These are phyloP conservation scores for Actinomucor elegans DNA, from an alignment of 371 early-diverging fungal genomes.

Conservation along the genomic window DNA sequence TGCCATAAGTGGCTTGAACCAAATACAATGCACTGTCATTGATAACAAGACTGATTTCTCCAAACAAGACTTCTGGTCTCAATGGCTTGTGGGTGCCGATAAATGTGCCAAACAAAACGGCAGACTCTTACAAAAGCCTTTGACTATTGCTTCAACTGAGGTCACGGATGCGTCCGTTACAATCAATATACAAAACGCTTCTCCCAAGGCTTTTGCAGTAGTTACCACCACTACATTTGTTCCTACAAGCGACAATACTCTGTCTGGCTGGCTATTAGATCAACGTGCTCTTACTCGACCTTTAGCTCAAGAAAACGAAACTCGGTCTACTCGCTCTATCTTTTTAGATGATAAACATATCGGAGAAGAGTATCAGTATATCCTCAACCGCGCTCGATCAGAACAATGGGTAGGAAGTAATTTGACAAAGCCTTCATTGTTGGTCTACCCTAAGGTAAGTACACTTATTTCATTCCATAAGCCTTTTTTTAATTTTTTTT, in stretches of 20 bases:
- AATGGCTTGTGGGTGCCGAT: constrained; percentile 17
- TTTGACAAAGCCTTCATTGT: constrained; percentile 48
- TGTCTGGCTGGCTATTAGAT: not conserved
- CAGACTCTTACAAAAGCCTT: not conserved
- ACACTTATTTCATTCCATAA: not conserved
- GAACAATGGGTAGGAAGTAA: constrained; percentile 56
- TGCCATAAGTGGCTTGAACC: not conserved
- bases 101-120: constrained; percentile 5
- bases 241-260: constrained; percentile 1
- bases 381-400: constrained; percentile 46
- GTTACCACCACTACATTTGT: constrained; percentile 34
- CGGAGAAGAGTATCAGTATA: constrained; percentile 60
- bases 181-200: constrained; percentile 11
- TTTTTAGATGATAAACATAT: constrained; percentile 43
- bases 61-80: constrained; percentile 8
- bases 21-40: constrained; percentile 8
- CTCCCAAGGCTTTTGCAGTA: constrained; percentile 21
- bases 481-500: not conserved
- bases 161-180: constrained; percentile 10
- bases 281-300: not conserved
- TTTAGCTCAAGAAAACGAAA: not conserved
- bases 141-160: constrained; percentile 6
- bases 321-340: constrained; percentile 3
- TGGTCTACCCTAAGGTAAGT: constrained; percentile 52
- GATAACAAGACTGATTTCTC: not conserved